Evolutionary conservation across 306 rosid species (phyloP), one percentile per base, ranked within the genome.

Genomic region (Purshia tridentata): DNA sequence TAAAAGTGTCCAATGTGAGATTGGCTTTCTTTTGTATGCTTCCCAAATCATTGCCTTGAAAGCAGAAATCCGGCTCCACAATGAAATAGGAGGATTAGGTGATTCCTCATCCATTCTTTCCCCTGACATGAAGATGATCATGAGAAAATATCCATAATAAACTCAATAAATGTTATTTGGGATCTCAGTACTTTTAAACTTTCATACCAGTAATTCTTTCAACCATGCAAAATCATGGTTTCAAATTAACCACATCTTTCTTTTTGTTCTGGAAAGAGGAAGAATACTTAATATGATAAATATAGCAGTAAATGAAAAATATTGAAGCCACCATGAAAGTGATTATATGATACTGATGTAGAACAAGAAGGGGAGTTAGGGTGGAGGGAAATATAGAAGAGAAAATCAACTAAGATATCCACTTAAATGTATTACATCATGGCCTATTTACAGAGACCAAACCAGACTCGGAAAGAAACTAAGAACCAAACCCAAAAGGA

Each of bases 1-100:
- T 44, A 93, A 88, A 65, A 93, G 90, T 82, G 88, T 58, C 98
- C 98, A 91, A 63, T 89, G 84, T 37, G 92, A 79, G 69, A 83
- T 80, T 54, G 98, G 92, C 82, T 86, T 89, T 65, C 69, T 85
- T 73, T 60, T 85, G 86, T 79, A 88, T 42, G 88, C 84, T 75
- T 77, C 96, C 46, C 72, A 20, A 47, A 78, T 73, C 66, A 6
- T 77, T 47, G 39, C 20, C 60, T 18, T 57, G n/a, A 76, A 74
- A 70, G 72, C 62, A 53, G 86, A 84, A 75, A 93, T 73, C 64
- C 72, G 86, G 64, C 40, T 49, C 85, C 78, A 50, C 16, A 85
- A 18, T 14, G 92, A 78, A 73, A 71, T 72, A 1, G 91, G 67
- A 50, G 83, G 76, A 62, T 51, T 63, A 13, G 85, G 49, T 40